Percentiles rank a stretch among this genome's conserved stretches.
Evolutionary conservation across 2,329 filamentous ascomycete genomes (phyloP).

Genomic region (Xylaria sp.): DNA sequence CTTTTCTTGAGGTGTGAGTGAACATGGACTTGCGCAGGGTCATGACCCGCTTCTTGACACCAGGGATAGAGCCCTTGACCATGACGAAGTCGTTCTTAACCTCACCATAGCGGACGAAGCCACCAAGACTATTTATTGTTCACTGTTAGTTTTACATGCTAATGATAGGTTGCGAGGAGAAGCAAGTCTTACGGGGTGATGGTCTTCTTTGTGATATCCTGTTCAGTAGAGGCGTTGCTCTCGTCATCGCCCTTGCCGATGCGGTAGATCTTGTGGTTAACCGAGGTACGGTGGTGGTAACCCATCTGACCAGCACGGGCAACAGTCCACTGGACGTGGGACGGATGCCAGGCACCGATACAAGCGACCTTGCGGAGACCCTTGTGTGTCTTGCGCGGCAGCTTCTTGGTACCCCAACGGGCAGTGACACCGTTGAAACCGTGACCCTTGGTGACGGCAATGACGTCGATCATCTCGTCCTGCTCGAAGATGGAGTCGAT

Average conservation of each 20-base stretch:
- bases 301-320: slow-evolving; percentile 99
- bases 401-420: slow-evolving; percentile 99
- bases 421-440: slow-evolving; percentile 97
- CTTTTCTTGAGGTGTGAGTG: slow-evolving; percentile 92
- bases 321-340: slow-evolving; percentile 99
- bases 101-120: slow-evolving; percentile 99
- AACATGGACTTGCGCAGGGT: slow-evolving; percentile 99
- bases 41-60: slow-evolving; percentile 99
- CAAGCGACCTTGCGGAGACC: slow-evolving; percentile 99
- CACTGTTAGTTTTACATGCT: slow-evolving; percentile 13
- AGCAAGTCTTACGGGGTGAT: slow-evolving; percentile 91
- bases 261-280: slow-evolving; percentile 99
- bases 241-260: slow-evolving; percentile 93
- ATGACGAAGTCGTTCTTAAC: slow-evolving; percentile 99
- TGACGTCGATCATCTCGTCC: slow-evolving; percentile 99
- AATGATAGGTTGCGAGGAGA: not conserved
- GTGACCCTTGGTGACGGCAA: slow-evolving; percentile 99
- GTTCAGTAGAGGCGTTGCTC: slow-evolving; percentile 92
- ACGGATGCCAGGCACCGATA: slow-evolving; percentile 99
- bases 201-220: slow-evolving; percentile 98
- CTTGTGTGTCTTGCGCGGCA: slow-evolving; percentile 99
- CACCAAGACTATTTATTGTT: slow-evolving; percentile 91
- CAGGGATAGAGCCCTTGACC: slow-evolving; percentile 96
- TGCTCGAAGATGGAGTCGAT: slow-evolving; percentile 97
- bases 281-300: slow-evolving; percentile 99